A percentile compares a stretch with the other conserved stretches of the same genome.
These are phyloP conservation scores for Beta vulgaris DNA, from an alignment of 148 eudicot species.

Conservation along the genomic window DNA sequence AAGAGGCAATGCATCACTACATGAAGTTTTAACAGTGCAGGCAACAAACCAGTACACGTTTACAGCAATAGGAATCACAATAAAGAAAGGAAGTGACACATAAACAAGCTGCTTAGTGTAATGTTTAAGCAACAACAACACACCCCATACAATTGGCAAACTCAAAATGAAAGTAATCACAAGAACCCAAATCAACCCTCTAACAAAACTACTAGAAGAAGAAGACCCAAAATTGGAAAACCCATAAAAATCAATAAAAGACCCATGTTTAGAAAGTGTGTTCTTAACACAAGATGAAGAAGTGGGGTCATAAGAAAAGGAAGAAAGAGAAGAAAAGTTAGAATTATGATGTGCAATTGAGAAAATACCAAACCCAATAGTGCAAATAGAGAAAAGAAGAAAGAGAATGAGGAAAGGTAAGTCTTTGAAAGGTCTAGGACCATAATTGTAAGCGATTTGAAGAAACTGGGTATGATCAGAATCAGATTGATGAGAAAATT, in stretches of 20 bases:
- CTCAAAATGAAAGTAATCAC: conserved; percentile 72
- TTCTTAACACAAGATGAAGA: conserved; percentile 50
- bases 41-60: conserved; percentile 94
- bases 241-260: conserved; percentile 8
- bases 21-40: conserved; percentile 60
- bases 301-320: conserved; percentile 44
- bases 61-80: conserved; percentile 56
- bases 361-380: conserved; percentile 83
- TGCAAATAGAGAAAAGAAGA: conserved; percentile 46
- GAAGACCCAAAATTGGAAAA: conserved; percentile 6
- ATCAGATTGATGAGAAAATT: conserved; percentile 34
- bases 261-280: conserved; percentile 24
- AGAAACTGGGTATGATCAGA: conserved; percentile 52
- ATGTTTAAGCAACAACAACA: conserved; percentile 72
- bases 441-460: conserved; percentile 66
- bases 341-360: conserved; percentile 58
- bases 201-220: conserved; percentile 28
- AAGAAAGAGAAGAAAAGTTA: conserved; percentile 44
- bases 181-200: conserved; percentile 68
- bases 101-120: conserved; percentile 84
- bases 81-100: conserved; percentile 60
- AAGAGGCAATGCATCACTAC: conserved; percentile 64
- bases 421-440: conserved; percentile 70
- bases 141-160: conserved; percentile 52
- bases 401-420: conserved; percentile 70